These are phyloP conservation scores for Psophocarpus tetragonolobus DNA, from an alignment of 306 rosid species.

Conservation along the genomic window DNA sequence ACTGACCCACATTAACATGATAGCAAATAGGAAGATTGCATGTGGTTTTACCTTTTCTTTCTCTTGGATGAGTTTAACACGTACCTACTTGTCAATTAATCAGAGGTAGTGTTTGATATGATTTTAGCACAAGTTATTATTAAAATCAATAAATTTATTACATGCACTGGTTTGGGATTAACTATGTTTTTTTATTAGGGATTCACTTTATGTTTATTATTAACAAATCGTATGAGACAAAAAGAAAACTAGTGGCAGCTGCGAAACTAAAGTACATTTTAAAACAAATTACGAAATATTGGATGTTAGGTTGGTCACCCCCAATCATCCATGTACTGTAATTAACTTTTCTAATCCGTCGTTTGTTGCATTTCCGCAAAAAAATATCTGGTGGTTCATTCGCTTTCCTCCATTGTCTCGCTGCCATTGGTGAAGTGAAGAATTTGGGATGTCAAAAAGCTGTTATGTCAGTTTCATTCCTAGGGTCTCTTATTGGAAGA, in stretches of 20 bases:
- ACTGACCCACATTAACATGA: slow-evolving; percentile 16
- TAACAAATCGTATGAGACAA: neutral
- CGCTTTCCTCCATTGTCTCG: neutral
- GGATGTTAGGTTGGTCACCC: neutral
- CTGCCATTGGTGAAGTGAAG: neutral
- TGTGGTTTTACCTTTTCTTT: neutral
- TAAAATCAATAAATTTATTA: too few relatives aligned
- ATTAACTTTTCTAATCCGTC: too few relatives aligned
- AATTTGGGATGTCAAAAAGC: too few relatives aligned
- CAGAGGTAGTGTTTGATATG: too few relatives aligned
- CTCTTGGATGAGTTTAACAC: too few relatives aligned
- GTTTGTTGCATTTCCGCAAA: neutral
- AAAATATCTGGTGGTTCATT: neutral
- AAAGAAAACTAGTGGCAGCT: neutral
- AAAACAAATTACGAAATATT: neutral
- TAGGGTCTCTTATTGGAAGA: too few relatives aligned
- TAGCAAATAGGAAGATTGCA: neutral
- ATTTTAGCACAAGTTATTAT: too few relatives aligned
- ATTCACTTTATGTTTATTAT: neutral
- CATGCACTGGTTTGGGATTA: too few relatives aligned
- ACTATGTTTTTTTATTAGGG: too few relatives aligned
- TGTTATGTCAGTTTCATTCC: neutral
- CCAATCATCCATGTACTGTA: neutral
- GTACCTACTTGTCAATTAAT: too few relatives aligned
- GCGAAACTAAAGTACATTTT: neutral